Base-by-base conservation (phyloP, 345 rosid species). In the Arabis alpina region DNA sequence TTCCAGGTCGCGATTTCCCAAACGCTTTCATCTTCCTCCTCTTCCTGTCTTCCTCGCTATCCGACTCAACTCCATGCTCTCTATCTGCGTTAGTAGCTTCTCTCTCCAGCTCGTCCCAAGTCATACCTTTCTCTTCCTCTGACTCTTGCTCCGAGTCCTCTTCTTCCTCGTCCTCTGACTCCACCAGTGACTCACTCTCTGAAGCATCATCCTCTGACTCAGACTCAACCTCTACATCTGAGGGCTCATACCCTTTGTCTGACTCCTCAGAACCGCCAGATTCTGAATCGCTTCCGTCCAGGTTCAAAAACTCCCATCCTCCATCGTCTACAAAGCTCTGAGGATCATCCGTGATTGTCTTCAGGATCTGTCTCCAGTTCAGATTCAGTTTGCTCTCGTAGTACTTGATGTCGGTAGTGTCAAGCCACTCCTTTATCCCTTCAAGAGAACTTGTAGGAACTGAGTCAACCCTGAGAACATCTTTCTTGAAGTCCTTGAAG, bases 51-150 rank as follows among this genome's bases (percentile, higher is more conserved):
- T 88, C 97, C 77, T 94, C 99, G 7, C 99, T 91, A 68, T 94
- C 99, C 1, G 89, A 94, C 47, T 87, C 93, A 53, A 30, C 80
- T 61, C 95, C 94, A 58, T 94, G 91, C 66, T 91, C 97, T 73
- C 87, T 87, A 73, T 94, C 99, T 7, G 96, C 99, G 78, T 91
- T 77, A 37, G 85, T 88, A 11, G 99, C 99, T 77, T 94, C 99
- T 76, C 96, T 85, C 82, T 94, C 98, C 66, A 94, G 81, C 84
- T 91, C 99, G 47, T 88, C 99, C 99, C 99, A 94, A 32, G 97
- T 94, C 83, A 85, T 89, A 5, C 99, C 99, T 69, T 89, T 84
- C 72, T 92, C 98, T 62, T 94, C 99, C 66, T 89, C 96, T 0
- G 87, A 81, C 14, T 91, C 91, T 67, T 76, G 83, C 66, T 83